Conservation (phyloP, 768 basidiomycete species). For the Leccinellum rugosiceps region DNA sequence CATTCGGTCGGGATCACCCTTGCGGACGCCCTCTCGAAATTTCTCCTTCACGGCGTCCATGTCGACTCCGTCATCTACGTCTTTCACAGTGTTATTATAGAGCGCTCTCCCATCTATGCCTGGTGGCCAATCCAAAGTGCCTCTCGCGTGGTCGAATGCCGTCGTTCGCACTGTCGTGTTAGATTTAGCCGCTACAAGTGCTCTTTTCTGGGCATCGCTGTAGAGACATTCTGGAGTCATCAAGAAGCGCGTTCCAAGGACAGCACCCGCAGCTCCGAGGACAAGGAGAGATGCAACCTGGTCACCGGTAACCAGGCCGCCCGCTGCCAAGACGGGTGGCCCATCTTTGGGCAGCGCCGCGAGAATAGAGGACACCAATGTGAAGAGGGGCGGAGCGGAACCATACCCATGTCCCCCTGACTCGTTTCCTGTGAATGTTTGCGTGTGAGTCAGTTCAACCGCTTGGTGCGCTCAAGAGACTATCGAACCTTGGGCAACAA, state of each 20-base stretch:
- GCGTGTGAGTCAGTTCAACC: conserved; percentile 1
- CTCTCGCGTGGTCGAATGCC: conserved; percentile 60
- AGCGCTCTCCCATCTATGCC: conserved; percentile 56
- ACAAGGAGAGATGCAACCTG: conserved; percentile 65
- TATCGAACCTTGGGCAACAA: conserved; percentile 72
- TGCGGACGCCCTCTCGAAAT: conserved; percentile 44
- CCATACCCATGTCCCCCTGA: conserved; percentile 73
- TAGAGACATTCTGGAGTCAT: conserved; percentile 64
- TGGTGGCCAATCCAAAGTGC: conserved; percentile 55
- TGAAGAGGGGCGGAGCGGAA: conserved; percentile 56
- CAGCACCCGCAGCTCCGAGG: conserved; percentile 65
- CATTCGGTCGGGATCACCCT: conserved; percentile 47
- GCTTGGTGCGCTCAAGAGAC: not conserved
- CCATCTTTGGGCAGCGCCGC: conserved; percentile 38
- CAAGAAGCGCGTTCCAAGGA: conserved; percentile 74
- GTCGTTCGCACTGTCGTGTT: conserved; percentile 51
- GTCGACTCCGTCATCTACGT: conserved; percentile 48
- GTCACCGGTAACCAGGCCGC: conserved; percentile 62
- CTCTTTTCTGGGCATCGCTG: conserved; percentile 48
- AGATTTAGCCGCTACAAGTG: conserved; percentile 46
- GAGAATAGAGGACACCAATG: conserved; percentile 55
- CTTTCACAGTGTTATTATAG: conserved; percentile 51
- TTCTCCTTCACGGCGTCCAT: conserved; percentile 41
- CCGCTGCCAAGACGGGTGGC: conserved; percentile 67
- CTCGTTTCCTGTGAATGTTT: conserved; percentile 55